Evolutionary conservation across 108 stramenopile genomes (phyloP), one percentile per base, ranked within the genome.

Genomic region (Cyclotella baltica): DNA sequence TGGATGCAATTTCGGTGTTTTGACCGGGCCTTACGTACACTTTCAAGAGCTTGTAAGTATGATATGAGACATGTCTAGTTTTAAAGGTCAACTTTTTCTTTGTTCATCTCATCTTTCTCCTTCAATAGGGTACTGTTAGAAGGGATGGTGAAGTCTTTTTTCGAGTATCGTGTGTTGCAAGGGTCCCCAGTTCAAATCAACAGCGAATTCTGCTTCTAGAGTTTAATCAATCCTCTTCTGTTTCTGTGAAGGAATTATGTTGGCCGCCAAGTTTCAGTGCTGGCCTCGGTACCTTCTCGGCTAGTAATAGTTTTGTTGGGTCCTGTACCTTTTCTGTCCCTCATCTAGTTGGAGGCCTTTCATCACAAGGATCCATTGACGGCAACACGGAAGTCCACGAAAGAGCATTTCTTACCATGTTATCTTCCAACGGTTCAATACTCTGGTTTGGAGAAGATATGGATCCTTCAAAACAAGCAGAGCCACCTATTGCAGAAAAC

Each of bases 11-110:
- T 50, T 50, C 4, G 67, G 67, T 58, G 67, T 53, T 11, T 80
- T 92, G 40, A 50, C 62, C 4, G 90, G 90, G 4, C 91, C 91
- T 11, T 94, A 83, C 73, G 63, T 82, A 13, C 79, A 89, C 62
- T 94, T 88, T 83, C 88, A 82, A 65, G 75, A 82, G 58, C 31
- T 61, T 8, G 56, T 61, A n/a, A 61, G 59, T 16, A 1, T 16
- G 31, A 13, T 4, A n/a, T 52, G n/a, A 13, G 16, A 25, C 29
- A 43, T 22, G 27, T 65, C 46, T 65, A 23, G 13, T 13, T 31
- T n/a, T 51, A 9, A 50, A 16, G 28, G 22, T 46, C 20, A 0
- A 40, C 10, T 50, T 19, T 33, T 67, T 6, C 10, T 1, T 22
- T 43, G 25, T 67, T 10, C 52, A 3, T 10, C 11, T 67, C 28